Evolutionary conservation across 805 yeast genomes (phyloP).

Genomic region (Zygosaccharomyces rouxii): DNA sequence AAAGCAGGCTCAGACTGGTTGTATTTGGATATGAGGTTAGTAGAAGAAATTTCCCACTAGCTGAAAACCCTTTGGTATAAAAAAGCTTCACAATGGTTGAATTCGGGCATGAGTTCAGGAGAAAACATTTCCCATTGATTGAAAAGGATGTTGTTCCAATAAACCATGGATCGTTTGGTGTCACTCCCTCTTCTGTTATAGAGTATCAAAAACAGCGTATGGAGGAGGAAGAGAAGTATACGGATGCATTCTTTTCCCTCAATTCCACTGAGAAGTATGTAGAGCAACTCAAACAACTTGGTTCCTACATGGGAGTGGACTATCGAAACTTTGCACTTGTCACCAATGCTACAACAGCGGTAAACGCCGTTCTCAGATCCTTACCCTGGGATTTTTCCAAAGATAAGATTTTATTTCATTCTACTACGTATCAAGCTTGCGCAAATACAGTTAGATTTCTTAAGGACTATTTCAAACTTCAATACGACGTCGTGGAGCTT

Average conservation of each 20-base stretch:
- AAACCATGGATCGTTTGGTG: conserved; percentile 66
- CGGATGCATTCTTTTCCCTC: conserved; percentile 44
- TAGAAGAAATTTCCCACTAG: too few species aligned
- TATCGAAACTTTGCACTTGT: conserved; percentile 48
- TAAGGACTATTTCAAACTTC: conserved; percentile 33
- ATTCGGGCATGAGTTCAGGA: conserved; percentile 49
- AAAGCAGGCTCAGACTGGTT: too few species aligned
- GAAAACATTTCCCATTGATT: conserved; percentile 44
- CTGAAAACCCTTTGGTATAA: too few species aligned
- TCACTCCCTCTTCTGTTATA: conserved; percentile 46
- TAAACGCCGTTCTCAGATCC: conserved; percentile 53
- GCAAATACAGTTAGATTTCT: conserved; percentile 46
- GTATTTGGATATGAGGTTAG: too few species aligned
- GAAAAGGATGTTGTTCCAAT: conserved; percentile 42
- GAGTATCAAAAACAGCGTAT: conserved; percentile 35
- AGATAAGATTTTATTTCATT: conserved; percentile 48
- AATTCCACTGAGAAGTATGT: conserved; percentile 31
- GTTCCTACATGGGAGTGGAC: conserved; percentile 46
- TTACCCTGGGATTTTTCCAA: conserved; percentile 41
- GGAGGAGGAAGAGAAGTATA: conserved; percentile 36
- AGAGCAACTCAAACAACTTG: conserved; percentile 37
- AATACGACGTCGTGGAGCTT: conserved; percentile 38
- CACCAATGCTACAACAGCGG: conserved; percentile 57
- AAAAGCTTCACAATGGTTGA: conserved; percentile 15
- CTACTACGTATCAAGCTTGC: conserved; percentile 53